Percentiles rank a stretch among this genome's conserved stretches.
Conservation (phyloP, 352 stramenopile species). For the Phytophthora fragariaefolia region DNA sequence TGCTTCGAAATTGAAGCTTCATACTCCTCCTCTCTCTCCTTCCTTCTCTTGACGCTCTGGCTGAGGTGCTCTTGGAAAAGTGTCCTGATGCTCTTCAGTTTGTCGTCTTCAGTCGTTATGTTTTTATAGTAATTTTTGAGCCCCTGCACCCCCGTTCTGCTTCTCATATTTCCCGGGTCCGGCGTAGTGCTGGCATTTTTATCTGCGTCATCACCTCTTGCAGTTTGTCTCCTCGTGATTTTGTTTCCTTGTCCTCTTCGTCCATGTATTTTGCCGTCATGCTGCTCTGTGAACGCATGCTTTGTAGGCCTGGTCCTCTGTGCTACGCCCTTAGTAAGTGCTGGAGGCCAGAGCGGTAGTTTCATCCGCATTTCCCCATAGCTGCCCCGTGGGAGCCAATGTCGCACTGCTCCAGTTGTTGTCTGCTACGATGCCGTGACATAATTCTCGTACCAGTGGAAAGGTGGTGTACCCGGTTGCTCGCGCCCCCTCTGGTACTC, state of each 20-base stretch:
- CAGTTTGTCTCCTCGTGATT: not conserved
- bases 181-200: not conserved
- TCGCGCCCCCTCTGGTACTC: not conserved
- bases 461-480: not conserved
- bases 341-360: not conserved
- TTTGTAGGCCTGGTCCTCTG: not conserved
- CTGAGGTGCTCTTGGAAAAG: not conserved
- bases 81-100: not conserved
- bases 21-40: not conserved
- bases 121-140: not conserved
- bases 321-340: not conserved
- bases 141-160: not conserved
- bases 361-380: not conserved
- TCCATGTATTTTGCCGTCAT: not conserved
- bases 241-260: not conserved
- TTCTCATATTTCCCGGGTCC: not conserved
- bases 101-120: not conserved
- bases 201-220: not conserved
- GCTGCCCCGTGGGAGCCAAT: not conserved
- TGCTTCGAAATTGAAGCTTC: not conserved
- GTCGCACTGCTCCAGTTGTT: not conserved
- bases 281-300: not conserved
- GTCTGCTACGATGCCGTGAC: not conserved
- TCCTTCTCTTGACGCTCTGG: not conserved
- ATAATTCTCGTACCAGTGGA: not conserved